A percentile compares a stretch with the other conserved stretches of the same genome.
phyloP scores from a whole-genome alignment of 768 basidiomycete genomes.

The Gyrodon lividus region DNA sequence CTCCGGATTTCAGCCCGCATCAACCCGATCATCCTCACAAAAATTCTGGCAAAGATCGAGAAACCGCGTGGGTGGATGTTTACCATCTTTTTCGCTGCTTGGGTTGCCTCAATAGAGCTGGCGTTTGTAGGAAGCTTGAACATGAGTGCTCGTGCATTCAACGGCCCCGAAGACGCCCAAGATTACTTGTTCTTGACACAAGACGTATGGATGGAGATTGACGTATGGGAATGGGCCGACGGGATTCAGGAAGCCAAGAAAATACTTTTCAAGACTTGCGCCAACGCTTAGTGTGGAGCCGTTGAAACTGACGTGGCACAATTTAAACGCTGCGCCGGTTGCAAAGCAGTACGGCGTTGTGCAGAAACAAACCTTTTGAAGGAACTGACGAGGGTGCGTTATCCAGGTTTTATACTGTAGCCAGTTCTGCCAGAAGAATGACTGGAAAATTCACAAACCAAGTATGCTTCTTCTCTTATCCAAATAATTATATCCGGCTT shows the following conservation, averaged over 20 bases:
- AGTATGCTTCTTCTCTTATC: not conserved
- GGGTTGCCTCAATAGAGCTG: not conserved
- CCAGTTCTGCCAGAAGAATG: too few relatives aligned
- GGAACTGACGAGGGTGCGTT: not conserved
- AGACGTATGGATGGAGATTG: constrained; percentile 42
- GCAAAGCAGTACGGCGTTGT: constrained; percentile 35
- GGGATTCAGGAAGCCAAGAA: constrained; percentile 33
- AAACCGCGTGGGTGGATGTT: constrained; percentile 33
- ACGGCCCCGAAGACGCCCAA: constrained; percentile 44
- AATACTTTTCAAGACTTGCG: constrained; percentile 36
- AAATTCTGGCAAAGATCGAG: constrained; percentile 37
- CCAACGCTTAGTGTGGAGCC: constrained; percentile 28
- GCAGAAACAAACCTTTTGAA: too few relatives aligned
- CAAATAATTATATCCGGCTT: not conserved
- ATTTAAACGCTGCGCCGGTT: constrained; percentile 42
- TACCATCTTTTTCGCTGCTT: not conserved
- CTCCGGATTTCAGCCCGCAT: constrained; percentile 34
- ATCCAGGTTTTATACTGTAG: constrained; percentile 29
- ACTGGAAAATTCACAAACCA: too few relatives aligned
- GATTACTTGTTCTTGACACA: constrained; percentile 47
- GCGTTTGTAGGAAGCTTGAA: constrained; percentile 29
- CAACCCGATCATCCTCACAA: constrained; percentile 38
- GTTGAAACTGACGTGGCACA: constrained; percentile 35
- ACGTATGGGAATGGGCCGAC: constrained; percentile 45
- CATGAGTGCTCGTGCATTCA: constrained; percentile 26